Base-by-base conservation (phyloP, 1,139 yeast species). In the Suhomyces coccinellae region DNA sequence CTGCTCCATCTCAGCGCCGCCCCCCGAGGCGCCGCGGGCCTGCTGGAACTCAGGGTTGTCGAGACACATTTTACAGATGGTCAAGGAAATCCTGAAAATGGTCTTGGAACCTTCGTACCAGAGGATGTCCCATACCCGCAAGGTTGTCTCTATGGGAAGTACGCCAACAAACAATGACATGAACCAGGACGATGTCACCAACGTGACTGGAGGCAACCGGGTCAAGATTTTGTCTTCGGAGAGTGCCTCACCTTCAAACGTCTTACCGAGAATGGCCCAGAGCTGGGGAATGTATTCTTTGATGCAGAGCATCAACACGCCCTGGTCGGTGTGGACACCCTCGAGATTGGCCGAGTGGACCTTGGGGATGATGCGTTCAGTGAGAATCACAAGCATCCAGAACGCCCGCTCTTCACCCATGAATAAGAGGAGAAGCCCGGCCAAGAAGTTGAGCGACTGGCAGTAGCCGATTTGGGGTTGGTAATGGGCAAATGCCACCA, bases 121-220 rank as follows among this genome's bases (percentile, higher is more conserved):
- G 45, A 93, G 67, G 42, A 95, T 87, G 63, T 93, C 99, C 99
- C 99, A 93, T 0, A 93, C 85, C 46, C 98, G 70, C 41, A 93
- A 69, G 10, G 88, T 85, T 0, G 95, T 82, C 60, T 93, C 98
- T 14, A 88, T 80, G 0, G 98, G 99, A 34, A 93, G 66, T 1
- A 83, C 80, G 0, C 96, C 96, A 33, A 91, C 89, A 66, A 87
- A 93, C 6, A 89, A 79, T 52, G 97, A 87, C 99, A 93, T 93
- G 62, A 93, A 93, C 99, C 99, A 93, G 40, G 96, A 85, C 0
- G 97, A 91, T 0, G 98, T 91, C 52, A 96, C 95, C 36, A 93
- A 73, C 0, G 97, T 87, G 5, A 93, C 81, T 0, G 97, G 96
- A 1, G 99, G 99, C 41, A 90, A 67, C 53, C 86, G 82, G 16